Conservation (phyloP, 345 rosid genomes). For the Nasturtium officinale region DNA sequence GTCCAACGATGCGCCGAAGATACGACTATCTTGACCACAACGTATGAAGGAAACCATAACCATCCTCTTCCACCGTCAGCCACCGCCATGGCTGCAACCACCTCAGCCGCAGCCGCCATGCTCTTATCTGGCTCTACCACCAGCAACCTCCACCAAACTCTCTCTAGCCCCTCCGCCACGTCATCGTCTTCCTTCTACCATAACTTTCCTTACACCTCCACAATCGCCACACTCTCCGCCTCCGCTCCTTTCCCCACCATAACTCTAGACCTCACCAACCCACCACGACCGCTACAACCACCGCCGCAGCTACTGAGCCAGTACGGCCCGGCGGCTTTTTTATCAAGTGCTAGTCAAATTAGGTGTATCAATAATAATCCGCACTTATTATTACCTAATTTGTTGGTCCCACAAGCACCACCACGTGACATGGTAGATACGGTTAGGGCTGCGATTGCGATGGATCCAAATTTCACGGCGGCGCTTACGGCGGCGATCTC, state of each 20-base stretch:
- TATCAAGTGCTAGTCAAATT: conserved; percentile 37
- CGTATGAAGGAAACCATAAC: conserved; percentile 94
- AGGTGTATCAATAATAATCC: conserved; percentile 22
- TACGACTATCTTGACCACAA: conserved; percentile 72
- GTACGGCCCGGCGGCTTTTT: conserved; percentile 32
- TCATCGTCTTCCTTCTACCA: conserved; percentile 45
- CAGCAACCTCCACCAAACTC: conserved; percentile 57
- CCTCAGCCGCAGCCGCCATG: conserved; percentile 91
- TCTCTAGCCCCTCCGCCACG: conserved; percentile 37
- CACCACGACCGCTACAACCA: conserved; percentile 48
- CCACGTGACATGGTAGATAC: conserved; percentile 63
- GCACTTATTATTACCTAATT: conserved; percentile 31
- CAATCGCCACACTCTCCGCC: conserved; percentile 79
- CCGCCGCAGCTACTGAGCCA: conserved; percentile 38
- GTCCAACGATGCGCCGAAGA: conserved; percentile 95
- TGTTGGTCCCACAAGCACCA: conserved; percentile 46
- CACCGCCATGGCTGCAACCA: conserved; percentile 82
- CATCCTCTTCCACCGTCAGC: conserved; percentile 97
- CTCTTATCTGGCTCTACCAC: conserved; percentile 76
- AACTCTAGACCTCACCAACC: conserved; percentile 81
- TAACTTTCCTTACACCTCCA: conserved; percentile 63
- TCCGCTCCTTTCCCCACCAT: conserved; percentile 89
- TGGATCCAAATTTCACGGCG: conserved; percentile 81
- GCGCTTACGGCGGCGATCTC: conserved; percentile 85
- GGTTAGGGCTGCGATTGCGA: conserved; percentile 70